Conservation (phyloP, 768 basidiomycete species). For the Pisolithus tinctorius region DNA sequence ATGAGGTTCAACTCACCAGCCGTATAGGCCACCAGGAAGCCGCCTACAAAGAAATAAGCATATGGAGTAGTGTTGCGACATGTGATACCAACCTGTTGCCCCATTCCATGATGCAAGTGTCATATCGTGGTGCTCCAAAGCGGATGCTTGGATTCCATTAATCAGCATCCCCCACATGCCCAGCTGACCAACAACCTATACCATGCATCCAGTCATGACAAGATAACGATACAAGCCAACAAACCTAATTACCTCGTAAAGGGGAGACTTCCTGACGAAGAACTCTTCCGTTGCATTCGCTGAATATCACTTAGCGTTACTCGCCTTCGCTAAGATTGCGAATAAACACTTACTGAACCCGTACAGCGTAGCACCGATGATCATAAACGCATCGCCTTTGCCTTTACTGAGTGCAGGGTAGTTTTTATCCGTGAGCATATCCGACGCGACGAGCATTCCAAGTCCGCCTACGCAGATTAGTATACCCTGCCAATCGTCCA, state of each 20-base stretch:
- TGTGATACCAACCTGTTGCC: conserved; percentile 50
- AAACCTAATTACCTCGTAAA: conserved; percentile 56
- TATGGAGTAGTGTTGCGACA: conserved; percentile 21
- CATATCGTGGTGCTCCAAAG: conserved; percentile 65
- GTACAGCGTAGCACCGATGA: conserved; percentile 78
- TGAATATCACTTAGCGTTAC: conserved; percentile 21
- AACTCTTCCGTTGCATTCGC: conserved; percentile 88
- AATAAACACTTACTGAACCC: conserved; percentile 61
- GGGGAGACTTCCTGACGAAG: conserved; percentile 69
- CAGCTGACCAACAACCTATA: conserved; percentile 72
- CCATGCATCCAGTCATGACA: not conserved
- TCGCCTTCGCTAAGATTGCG: not conserved
- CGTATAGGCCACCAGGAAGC: conserved; percentile 47
- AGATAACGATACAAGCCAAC: not conserved
- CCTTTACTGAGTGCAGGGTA: conserved; percentile 58
- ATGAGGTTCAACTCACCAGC: conserved; percentile 21
- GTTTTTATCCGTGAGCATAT: conserved; percentile 71
- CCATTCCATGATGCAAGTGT: conserved; percentile 66
- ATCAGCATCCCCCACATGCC: conserved; percentile 82
- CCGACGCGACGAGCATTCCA: conserved; percentile 73
- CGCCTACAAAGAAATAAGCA: conserved; percentile 29
- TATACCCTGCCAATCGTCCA: conserved; percentile 45
- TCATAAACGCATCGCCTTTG: conserved; percentile 84
- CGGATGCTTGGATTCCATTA: conserved; percentile 71
- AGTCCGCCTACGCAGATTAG: conserved; percentile 69